Base-by-base conservation (phyloP, 345 rosid genomes). In the Carallia brachiata region DNA sequence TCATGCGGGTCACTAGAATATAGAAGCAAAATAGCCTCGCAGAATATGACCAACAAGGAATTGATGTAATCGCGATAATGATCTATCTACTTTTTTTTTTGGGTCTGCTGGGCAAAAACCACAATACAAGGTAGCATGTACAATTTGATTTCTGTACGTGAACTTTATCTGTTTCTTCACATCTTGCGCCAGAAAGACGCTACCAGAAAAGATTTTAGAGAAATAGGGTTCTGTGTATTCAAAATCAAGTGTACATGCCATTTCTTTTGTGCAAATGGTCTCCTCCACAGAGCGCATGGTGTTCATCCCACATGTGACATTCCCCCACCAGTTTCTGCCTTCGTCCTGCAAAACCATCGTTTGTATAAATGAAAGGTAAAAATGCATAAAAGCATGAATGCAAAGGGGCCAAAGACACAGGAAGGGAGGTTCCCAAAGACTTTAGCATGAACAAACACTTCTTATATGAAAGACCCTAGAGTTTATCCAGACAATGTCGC, bases 231-330 rank as follows among this genome's bases (percentile, higher is more conserved):
- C 36, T 4, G 17, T 23, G 36, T 18, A 64, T 4, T 32, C 34
- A 40, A 12, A 3, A 8, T 9, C 0, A 12, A 10, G 16, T 12
- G 50, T 44, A 44, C 16, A 44, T 2, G 50, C 17, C 50, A 44
- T 12, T 12, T 44, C 4, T 12, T 12, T 12, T 15, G 0, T 0
- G 50, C 8, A 19, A 23, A 55, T 8, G 59, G 58, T 6, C 23
- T 23, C 4, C 59, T 55, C 30, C 27, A 15, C 9, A 60, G 7
- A 37, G 23, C 23, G 4, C 27, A 18, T 61, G 54, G n/a, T 69
- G 78, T 73, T 86, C 90, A 90, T 66, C 82, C 90, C 76, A 90
- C 89, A 31, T 80, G 94, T 15, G 94, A 87, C 39, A 77, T 32
- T 9, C 90, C 90, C 7, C 90, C 87, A 50, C 86, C 85, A 1